A percentile compares a stretch with the other conserved stretches of the same genome.
Evolutionary conservation across 495 filamentous ascomycete species (phyloP).

Genomic region (Rhizodiscina lignyota): DNA sequence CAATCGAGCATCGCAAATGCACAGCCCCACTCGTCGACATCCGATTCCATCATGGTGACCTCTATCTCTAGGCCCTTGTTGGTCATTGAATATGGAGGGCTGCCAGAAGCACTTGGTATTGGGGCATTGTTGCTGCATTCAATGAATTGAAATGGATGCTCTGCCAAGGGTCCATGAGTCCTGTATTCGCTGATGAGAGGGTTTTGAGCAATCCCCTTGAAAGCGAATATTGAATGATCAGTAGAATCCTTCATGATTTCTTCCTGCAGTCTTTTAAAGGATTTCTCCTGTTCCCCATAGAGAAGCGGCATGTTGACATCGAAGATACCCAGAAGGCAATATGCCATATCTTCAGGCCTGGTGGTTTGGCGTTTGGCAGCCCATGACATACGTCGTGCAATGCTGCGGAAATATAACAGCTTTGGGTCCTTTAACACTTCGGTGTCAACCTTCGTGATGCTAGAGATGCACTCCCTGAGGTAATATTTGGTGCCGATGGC

Average conservation of each 20-base stretch:
- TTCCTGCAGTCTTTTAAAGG: constrained; percentile 1
- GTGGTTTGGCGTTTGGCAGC: background rate
- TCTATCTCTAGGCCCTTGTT: too few relatives aligned
- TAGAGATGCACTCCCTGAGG: background rate
- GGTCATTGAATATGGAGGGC: too few relatives aligned
- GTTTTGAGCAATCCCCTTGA: too few relatives aligned
- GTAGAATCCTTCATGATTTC: constrained; percentile 1
- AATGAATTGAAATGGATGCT: too few relatives aligned
- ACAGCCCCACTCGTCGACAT: too few relatives aligned
- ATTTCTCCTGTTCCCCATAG: constrained; percentile 1
- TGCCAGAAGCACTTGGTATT: too few relatives aligned
- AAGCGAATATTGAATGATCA: constrained; percentile 2
- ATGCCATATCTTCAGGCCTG: constrained; percentile 2
- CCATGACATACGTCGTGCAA: constrained; percentile 2
- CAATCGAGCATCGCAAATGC: too few relatives aligned
- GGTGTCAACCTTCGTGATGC: background rate
- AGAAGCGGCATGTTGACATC: constrained; percentile 3
- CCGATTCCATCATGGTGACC: too few relatives aligned
- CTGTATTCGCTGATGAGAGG: too few relatives aligned
- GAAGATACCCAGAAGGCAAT: constrained; percentile 3
- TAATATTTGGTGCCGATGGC: background rate
- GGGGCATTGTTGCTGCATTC: too few relatives aligned
- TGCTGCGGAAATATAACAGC: background rate
- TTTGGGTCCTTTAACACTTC: background rate
- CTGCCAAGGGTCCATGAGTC: too few relatives aligned